Evolutionary conservation across 257 asterid genomes (phyloP).

Genomic region (Ophiorrhiza pumila): DNA sequence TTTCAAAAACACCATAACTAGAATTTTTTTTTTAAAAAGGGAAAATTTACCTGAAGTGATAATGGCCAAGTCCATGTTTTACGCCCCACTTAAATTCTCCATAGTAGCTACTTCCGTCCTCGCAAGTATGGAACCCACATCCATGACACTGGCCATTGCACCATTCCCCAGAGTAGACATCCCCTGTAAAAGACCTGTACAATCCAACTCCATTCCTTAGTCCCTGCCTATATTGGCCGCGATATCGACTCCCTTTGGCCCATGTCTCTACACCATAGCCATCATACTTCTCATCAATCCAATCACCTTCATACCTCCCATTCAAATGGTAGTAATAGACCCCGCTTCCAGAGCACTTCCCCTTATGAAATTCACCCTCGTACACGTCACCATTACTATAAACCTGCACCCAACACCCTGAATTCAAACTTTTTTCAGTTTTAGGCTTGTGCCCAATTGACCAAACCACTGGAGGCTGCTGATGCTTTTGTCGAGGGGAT

Average conservation of each 20-base stretch:
- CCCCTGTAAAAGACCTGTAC: conserved; percentile 39
- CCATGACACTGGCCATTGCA: conserved; percentile 49
- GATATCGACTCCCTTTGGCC: conserved; percentile 43
- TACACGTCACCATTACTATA: conserved; percentile 47
- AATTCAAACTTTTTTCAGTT: conserved; percentile 24
- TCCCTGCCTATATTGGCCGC: conserved; percentile 49
- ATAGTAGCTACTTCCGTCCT: conserved; percentile 43
- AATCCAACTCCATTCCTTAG: conserved; percentile 47
- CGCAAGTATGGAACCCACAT: conserved; percentile 36
- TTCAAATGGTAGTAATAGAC: conserved; percentile 43
- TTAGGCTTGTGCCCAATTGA: conserved; percentile 45
- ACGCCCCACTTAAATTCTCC: conserved; percentile 50
- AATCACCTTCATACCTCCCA: conserved; percentile 52
- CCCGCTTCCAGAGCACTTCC: conserved; percentile 49
- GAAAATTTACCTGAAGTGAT: conserved; percentile 38
- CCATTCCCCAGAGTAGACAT: conserved; percentile 48
- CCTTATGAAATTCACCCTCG: conserved; percentile 51
- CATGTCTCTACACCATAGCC: conserved; percentile 46
- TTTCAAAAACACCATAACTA: neutral
- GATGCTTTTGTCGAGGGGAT: conserved; percentile 18
- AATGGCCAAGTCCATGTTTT: conserved; percentile 49
- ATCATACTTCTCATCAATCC: conserved; percentile 45
- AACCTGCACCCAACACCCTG: conserved; percentile 45
- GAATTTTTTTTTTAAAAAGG: neutral
- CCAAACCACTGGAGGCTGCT: conserved; percentile 37